Conservation (phyloP, 2,329 filamentous ascomycete species). For the Salinomyces thailandicus region DNA sequence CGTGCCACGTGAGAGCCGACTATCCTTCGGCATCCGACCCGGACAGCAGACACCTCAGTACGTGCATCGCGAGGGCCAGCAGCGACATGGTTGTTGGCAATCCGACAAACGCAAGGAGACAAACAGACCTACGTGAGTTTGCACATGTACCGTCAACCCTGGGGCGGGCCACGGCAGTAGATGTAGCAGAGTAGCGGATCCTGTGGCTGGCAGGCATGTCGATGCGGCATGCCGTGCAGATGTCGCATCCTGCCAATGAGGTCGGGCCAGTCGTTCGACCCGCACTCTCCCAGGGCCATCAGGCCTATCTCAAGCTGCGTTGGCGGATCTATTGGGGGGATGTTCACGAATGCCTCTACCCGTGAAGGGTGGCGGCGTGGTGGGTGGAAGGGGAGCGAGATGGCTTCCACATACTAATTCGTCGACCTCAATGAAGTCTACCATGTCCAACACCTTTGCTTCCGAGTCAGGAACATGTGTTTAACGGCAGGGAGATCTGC, state of each 20-base stretch:
- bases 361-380: too few species aligned
- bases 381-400: too few species aligned
- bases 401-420: too few species aligned
- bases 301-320: background rate
- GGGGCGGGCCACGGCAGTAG: too few species aligned
- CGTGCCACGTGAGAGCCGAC: constrained; percentile 1
- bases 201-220: background rate
- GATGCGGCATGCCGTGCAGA: background rate
- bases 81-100: background rate
- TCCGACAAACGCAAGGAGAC: background rate
- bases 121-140: background rate
- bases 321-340: too few species aligned
- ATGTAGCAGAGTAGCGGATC: background rate
- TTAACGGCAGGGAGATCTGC: too few species aligned
- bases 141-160: background rate
- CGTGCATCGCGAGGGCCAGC: too few species aligned
- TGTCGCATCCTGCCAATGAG: background rate
- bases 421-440: too few species aligned
- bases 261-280: background rate
- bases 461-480: too few species aligned
- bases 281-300: background rate
- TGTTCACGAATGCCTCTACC: too few species aligned
- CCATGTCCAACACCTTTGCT: too few species aligned
- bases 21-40: background rate
- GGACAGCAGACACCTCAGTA: too few species aligned